These are phyloP conservation scores for Bassia scoparia DNA, from an alignment of 148 eudicot genomes.

Conservation along the genomic window DNA sequence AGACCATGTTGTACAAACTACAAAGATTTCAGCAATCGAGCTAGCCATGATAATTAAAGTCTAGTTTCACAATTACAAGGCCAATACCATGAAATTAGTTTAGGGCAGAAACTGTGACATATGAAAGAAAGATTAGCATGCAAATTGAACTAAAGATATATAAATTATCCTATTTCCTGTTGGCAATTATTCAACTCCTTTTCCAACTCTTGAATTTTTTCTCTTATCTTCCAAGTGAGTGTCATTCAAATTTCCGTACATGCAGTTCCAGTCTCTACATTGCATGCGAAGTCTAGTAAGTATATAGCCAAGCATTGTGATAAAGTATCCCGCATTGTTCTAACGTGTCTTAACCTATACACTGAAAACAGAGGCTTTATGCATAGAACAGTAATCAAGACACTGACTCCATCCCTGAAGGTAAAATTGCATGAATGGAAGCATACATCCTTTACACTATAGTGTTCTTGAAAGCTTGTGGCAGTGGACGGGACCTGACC, in stretches of 20 bases:
- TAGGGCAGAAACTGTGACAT: neutral
- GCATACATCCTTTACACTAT: neutral
- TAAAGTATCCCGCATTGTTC: neutral
- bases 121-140: neutral
- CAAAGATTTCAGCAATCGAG: neutral
- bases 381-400: neutral
- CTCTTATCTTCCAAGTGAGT: constrained; percentile 53
- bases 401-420: constrained; percentile 2
- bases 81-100: neutral
- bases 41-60: no score
- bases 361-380: neutral
- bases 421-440: neutral
- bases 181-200: constrained; percentile 56
- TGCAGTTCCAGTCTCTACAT: constrained; percentile 62
- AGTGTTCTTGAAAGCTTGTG: neutral
- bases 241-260: constrained; percentile 51
- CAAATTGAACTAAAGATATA: neutral
- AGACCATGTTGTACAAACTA: neutral
- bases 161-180: constrained; percentile 70
- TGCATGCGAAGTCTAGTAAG: constrained; percentile 21
- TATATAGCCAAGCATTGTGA: neutral
- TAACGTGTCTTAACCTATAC: neutral
- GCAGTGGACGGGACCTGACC: neutral
- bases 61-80: no score
- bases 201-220: constrained; percentile 53